These are phyloP conservation scores for Clonostachys sp. DNA, from an alignment of 2,329 filamentous ascomycete species.

Conservation along the genomic window DNA sequence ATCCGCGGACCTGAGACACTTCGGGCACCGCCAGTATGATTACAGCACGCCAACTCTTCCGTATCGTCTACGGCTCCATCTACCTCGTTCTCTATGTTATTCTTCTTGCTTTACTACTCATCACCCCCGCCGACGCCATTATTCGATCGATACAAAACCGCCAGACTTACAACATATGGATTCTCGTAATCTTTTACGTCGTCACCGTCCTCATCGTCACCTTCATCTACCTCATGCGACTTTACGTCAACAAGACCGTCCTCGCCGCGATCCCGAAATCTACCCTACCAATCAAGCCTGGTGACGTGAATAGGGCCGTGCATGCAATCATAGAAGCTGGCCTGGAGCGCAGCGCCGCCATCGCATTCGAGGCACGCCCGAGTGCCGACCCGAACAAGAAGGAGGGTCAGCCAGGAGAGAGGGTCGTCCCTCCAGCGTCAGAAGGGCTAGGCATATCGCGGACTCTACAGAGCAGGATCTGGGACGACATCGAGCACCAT, in stretches of 20 bases:
- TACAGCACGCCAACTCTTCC: constrained; percentile 43
- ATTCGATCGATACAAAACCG: constrained; percentile 65
- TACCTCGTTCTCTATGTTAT: constrained; percentile 75
- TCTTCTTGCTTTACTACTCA: constrained; percentile 67
- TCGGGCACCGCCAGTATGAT: too few relatives aligned
- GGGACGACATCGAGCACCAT: constrained; percentile 80
- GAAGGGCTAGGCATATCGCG: constrained; percentile 31
- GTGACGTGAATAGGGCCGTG: constrained; percentile 72
- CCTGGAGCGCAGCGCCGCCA: constrained; percentile 70
- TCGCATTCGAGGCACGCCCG: constrained; percentile 63
- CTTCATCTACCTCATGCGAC: constrained; percentile 76
- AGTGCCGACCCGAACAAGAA: constrained; percentile 13
- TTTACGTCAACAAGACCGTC: constrained; percentile 80
- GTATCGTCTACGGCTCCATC: constrained; percentile 74
- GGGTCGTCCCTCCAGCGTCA: constrained; percentile 14
- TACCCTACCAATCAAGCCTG: constrained; percentile 82
- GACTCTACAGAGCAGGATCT: constrained; percentile 25
- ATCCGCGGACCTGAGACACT: too few relatives aligned
- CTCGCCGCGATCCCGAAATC: constrained; percentile 80
- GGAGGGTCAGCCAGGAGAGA: constrained; percentile 3
- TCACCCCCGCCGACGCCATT: constrained; percentile 78
- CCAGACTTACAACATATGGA: constrained; percentile 77
- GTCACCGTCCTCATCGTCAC: constrained; percentile 65
- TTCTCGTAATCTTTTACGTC: constrained; percentile 72
- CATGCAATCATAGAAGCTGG: constrained; percentile 70